Evolutionary conservation across 139 green algal genomes (phyloP).

Genomic region (Yamagishiella unicocca): DNA sequence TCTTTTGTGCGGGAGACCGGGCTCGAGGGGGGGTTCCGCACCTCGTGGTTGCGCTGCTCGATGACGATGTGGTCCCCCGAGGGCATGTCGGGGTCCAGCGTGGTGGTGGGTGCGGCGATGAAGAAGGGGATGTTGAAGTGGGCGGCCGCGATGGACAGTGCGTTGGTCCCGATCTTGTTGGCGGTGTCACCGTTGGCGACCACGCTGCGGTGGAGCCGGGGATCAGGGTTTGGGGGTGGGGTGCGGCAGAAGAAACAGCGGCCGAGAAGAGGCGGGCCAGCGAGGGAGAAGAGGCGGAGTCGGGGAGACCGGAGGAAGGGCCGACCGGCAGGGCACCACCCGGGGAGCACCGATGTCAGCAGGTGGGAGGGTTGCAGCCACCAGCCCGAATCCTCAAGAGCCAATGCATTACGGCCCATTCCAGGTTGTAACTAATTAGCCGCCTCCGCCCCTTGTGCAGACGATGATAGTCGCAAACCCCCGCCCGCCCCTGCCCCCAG

Average conservation of each 20-base stretch:
- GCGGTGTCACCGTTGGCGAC: constrained; percentile 92
- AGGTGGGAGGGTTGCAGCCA: too few relatives aligned
- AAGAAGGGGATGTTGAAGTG: constrained; percentile 92
- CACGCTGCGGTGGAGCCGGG: constrained; percentile 43
- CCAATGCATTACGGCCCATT: too few relatives aligned
- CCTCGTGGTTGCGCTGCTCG: constrained; percentile 77
- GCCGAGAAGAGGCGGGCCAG: not conserved
- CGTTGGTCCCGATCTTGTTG: constrained; percentile 95
- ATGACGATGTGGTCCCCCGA: constrained; percentile 90
- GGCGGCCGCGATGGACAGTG: constrained; percentile 70
- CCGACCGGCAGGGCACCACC: too few relatives aligned
- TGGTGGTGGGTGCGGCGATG: constrained; percentile 92
- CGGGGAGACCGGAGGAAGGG: not conserved
- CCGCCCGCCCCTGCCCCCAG: not conserved
- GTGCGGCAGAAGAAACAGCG: not conserved
- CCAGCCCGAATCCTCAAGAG: too few relatives aligned
- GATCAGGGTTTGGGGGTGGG: not conserved
- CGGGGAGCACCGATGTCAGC: too few relatives aligned
- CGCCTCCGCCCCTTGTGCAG: too few relatives aligned
- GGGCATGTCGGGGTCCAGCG: constrained; percentile 80
- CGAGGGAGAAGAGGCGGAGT: not conserved
- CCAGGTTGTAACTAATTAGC: too few relatives aligned
- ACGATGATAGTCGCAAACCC: too few relatives aligned
- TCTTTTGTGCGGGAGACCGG: too few relatives aligned
- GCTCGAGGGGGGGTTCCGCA: too few relatives aligned